Evolutionary conservation across 2,329 filamentous ascomycete species (phyloP).

Genomic region (Epicoccum sorghinum): DNA sequence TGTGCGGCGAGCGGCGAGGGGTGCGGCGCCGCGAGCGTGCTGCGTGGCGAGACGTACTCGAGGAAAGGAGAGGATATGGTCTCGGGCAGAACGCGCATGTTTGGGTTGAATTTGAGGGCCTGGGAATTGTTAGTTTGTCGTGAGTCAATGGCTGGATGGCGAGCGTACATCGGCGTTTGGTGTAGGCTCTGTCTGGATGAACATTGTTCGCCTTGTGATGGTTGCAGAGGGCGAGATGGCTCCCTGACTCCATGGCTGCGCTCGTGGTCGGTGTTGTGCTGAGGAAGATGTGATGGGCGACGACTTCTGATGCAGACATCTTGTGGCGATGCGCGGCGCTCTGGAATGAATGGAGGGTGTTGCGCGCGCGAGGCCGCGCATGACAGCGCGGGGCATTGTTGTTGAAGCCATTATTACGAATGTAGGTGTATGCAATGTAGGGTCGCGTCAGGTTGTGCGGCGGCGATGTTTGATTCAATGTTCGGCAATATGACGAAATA

Average conservation of each 20-base stretch:
- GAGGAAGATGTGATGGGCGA: slow-evolving; percentile 42
- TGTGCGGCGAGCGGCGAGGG: slow-evolving; percentile 89
- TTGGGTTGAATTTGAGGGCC: slow-evolving; percentile 93
- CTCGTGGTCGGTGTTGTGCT: slow-evolving; percentile 37
- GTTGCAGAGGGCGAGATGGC: slow-evolving; percentile 17
- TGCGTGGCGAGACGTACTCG: slow-evolving; percentile 88
- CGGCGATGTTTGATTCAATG: slow-evolving; percentile 17
- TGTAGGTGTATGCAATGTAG: neutral
- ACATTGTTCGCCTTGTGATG: slow-evolving; percentile 71
- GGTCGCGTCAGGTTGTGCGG: slow-evolving; percentile 12
- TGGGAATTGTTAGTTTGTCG: slow-evolving; percentile 25
- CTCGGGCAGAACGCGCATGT: slow-evolving; percentile 81
- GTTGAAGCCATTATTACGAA: slow-evolving; percentile 34
- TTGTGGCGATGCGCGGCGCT: slow-evolving; percentile 37
- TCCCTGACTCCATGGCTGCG: slow-evolving; percentile 32
- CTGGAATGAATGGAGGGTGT: slow-evolving; percentile 28
- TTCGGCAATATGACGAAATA: slow-evolving; percentile 34
- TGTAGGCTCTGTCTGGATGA: slow-evolving; percentile 95
- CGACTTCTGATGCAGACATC: slow-evolving; percentile 44
- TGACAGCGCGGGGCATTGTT: slow-evolving; percentile 33
- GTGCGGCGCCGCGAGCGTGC: slow-evolving; percentile 85
- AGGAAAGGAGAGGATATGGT: slow-evolving; percentile 76
- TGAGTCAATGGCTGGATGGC: neutral
- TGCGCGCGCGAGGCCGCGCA: slow-evolving; percentile 38
- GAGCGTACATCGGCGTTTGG: slow-evolving; percentile 81